Conservation (phyloP, 2,329 filamentous ascomycete species). For the Aspergillus fructus region DNA sequence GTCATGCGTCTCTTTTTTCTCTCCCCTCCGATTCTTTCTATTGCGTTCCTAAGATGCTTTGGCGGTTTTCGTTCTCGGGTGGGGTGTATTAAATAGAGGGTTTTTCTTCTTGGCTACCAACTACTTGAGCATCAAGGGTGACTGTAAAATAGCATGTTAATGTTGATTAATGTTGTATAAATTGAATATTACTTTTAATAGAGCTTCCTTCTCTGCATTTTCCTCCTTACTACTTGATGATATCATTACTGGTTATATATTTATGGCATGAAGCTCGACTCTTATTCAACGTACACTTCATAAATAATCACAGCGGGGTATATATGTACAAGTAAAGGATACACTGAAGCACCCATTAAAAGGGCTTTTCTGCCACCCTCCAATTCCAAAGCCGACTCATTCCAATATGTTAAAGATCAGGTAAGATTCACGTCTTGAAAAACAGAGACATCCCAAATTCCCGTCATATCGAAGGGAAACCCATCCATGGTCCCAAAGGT, state of each 20-base stretch:
- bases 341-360: not conserved
- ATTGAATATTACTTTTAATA: slow-evolving; percentile 18
- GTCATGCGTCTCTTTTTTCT: slow-evolving; percentile 5
- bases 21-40: slow-evolving; percentile 15
- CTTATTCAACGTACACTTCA: slow-evolving; percentile 3
- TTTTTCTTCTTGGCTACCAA: slow-evolving; percentile 16
- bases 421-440: slow-evolving; percentile 40
- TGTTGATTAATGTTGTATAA: slow-evolving; percentile 27
- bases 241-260: not conserved
- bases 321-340: not conserved
- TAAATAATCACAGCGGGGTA: not conserved
- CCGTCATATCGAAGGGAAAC: slow-evolving; percentile 48
- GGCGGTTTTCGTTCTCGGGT: slow-evolving; percentile 20
- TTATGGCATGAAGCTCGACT: not conserved
- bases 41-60: slow-evolving; percentile 20
- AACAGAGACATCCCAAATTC: slow-evolving; percentile 46
- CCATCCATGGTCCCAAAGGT: slow-evolving; percentile 48
- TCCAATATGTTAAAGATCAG: not conserved
- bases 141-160: slow-evolving; percentile 38
- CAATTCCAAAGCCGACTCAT: not conserved
- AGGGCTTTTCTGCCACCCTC: slow-evolving; percentile 1
- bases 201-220: not conserved
- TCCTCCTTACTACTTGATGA: not conserved
- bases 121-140: slow-evolving; percentile 29
- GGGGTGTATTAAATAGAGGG: slow-evolving; percentile 30